Conservation (phyloP, 1,284 basidiomycete species). For the Somion occarium region DNA sequence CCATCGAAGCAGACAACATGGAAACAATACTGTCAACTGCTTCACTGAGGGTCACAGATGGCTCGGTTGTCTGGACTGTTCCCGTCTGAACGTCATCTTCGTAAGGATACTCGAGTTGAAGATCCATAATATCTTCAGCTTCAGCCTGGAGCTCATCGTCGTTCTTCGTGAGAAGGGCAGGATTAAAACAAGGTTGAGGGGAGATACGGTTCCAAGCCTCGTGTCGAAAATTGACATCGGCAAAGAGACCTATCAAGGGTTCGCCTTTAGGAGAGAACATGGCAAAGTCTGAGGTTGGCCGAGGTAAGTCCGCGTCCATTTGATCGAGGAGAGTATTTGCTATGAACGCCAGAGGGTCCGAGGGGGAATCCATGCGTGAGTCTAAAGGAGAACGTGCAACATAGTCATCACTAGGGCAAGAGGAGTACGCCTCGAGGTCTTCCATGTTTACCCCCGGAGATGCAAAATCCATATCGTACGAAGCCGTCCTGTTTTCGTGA, state of each 20-base stretch:
- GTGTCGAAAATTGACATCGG: constrained; percentile 41
- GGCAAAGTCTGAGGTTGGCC: not conserved
- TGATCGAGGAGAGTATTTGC: not conserved
- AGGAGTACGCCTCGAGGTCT: constrained; percentile 12
- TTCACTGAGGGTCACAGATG: constrained; percentile 7
- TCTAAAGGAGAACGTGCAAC: constrained; percentile 8
- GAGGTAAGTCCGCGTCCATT: not conserved
- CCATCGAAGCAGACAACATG: constrained; percentile 18
- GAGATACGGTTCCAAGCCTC: constrained; percentile 19
- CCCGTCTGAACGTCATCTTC: too few species aligned
- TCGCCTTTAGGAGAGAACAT: constrained; percentile 5
- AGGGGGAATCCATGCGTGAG: too few species aligned
- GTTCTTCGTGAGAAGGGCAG: constrained; percentile 37
- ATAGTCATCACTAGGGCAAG: constrained; percentile 12
- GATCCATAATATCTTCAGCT: constrained; percentile 1
- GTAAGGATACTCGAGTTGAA: constrained; percentile 11
- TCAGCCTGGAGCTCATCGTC: not conserved
- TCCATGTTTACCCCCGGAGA: not conserved
- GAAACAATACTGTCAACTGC: constrained; percentile 24
- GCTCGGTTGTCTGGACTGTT: not conserved
- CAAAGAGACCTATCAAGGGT: constrained; percentile 32
- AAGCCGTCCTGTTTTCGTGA: not conserved
- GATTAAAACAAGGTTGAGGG: constrained; percentile 36
- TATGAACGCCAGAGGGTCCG: too few species aligned
- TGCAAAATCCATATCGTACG: not conserved